Base-by-base conservation (phyloP, 495 filamentous ascomycete species). In the Xylaria castorea region DNA sequence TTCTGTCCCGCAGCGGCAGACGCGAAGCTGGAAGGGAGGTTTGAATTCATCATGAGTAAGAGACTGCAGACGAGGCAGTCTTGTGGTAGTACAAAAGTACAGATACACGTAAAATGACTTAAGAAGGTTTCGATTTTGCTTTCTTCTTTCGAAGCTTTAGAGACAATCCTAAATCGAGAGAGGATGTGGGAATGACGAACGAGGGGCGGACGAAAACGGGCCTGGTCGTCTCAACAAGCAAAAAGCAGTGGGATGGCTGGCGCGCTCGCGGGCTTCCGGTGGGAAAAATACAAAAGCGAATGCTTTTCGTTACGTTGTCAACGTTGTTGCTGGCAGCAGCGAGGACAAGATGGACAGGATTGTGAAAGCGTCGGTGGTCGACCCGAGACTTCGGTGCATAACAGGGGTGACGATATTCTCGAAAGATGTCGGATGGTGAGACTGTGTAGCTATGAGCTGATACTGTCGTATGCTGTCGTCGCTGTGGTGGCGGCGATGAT, bases 21-120 rank as follows among this genome's bases (percentile, higher is more conserved):
- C 79, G 92, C 92, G 86, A 94, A 94, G 88, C 91, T 93, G 73
- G 92, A 93, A 73, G 91, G 88, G 76, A 94, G 88, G 83, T 91
- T 90, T 80, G 91, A 90, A 82, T 91, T 88, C 92, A 94, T 94
- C 66, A 50, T 81, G 58, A 40, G n/a, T 34, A 3, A 22, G 12
- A 48, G 18, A 57, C 22, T 66, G 62, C 22, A 66, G 66, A 46
- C 27, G 38, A 70, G 71, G 75, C 68, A 66, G 73, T 57, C 74
- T 63, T 32, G 57, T 61, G 42, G 51, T 60, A 55, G 58, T 46
- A 64, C 68, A 71, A 11, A 18, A 46, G 58, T 57, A 71, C 69
- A 34, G 38, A 11, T 40, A 58, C 30, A 66, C 27, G 57, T 34
- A 58, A 27, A 25, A 46, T 4, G 42, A 55, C 22, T 20, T 32